Evolutionary conservation across 2,329 filamentous ascomycete species (phyloP), one percentile per base, ranked within the genome.

Genomic region (Fusarium xylarioides): DNA sequence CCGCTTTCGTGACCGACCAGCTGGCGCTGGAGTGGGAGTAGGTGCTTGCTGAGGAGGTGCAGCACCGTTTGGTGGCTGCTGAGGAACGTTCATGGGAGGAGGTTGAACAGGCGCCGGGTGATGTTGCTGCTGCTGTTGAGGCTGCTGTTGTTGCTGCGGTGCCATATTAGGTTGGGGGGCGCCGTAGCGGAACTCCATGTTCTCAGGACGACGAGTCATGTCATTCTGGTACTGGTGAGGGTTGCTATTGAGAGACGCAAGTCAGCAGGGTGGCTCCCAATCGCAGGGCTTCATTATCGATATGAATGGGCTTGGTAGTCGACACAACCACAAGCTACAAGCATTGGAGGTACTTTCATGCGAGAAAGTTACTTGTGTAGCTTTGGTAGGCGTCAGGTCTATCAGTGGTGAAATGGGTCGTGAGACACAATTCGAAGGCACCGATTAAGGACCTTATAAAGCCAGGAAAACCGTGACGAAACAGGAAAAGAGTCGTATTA

Each of bases 181-280:
- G 69, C 80, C 81, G 59, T 85, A 85, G 52, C 82, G 80, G 64
- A 85, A 85, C 26, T 85, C 82, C 76, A 84, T 83, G 62, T 82
- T 82, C 71, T 85, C 83, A 75, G 81, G 81, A 63, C 83, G 83
- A 68, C 83, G 82, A 73, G 80, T 82, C 86, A 89, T 85, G 71
- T 88, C 86, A 74, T 83, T 79, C 79, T 85, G 86, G 76, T 88
- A 88, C 61, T 84, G 79, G 77, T 89, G 86, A 69, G 78, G 74
- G 66, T 82, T 82, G 76, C 82, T 83, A 67, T 77, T 67, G 72
- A 66, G 70, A 64, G 46, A 70, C 62, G 70, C 63, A 66, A 74
- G 74, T 82, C 75, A 82, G 81, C 76, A 74, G 59, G 67, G 70
- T 76, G 70, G 66, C 66, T 76, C 75, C 71, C 71, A 60, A 69